A percentile compares a stretch with the other conserved stretches of the same genome.
Evolutionary conservation across 2,329 filamentous ascomycete genomes (phyloP).

Genomic region (Sporothrix luriei): DNA sequence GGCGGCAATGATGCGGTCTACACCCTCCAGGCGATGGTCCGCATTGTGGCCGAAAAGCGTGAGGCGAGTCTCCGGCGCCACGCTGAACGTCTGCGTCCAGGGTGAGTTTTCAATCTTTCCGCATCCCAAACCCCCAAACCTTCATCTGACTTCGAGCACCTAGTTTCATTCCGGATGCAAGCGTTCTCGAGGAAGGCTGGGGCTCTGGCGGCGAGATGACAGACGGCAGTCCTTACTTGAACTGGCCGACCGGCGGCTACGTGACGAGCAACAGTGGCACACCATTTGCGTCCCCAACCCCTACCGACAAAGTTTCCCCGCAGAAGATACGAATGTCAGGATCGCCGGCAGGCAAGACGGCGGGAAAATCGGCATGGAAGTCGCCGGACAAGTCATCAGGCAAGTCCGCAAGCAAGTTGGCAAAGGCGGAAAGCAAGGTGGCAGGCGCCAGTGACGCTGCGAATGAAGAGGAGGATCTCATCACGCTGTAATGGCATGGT

Average conservation of each 20-base stretch:
- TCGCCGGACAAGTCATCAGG: no score
- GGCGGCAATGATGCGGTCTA: constrained; percentile 84
- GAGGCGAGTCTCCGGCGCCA: constrained; percentile 37
- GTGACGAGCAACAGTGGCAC: background rate
- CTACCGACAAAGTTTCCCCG: background rate
- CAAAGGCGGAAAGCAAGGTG: background rate
- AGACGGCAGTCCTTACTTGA: constrained; percentile 39
- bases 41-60: constrained; percentile 52
- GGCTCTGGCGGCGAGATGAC: constrained; percentile 41
- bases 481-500: background rate
- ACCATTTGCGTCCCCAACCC: background rate
- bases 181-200: constrained; percentile 39
- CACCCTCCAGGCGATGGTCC: constrained; percentile 73
- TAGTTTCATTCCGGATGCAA: constrained; percentile 23
- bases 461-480: constrained; percentile 22
- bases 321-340: background rate
- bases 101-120: background rate
- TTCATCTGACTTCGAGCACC: background rate
- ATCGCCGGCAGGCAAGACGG: background rate
- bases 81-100: constrained; percentile 1
- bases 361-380: no score
- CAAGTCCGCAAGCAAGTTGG: no score
- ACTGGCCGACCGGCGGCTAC: background rate
- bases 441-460: background rate
- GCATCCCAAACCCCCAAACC: background rate